A percentile compares a stretch with the other conserved stretches of the same genome.
Evolutionary conservation across 768 basidiomycete species (phyloP).

Genomic region (Boletus tylopilopsis): DNA sequence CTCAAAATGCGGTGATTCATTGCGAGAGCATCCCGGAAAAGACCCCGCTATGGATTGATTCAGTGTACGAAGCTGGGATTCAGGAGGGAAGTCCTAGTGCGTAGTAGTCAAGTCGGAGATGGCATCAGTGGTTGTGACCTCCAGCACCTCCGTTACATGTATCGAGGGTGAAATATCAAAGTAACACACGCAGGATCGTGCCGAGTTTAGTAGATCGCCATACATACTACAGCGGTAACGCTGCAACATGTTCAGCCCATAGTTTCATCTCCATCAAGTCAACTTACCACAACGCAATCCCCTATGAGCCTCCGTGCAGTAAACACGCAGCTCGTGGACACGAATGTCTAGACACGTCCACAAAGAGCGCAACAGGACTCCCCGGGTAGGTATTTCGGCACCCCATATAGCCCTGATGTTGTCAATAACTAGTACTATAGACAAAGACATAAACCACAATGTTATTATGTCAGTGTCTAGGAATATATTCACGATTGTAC

Average conservation of each 20-base stretch:
- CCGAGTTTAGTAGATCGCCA: background rate
- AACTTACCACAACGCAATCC: conserved; percentile 22
- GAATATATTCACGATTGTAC: background rate
- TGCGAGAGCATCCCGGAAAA: background rate
- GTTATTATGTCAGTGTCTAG: background rate
- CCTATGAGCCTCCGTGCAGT: conserved; percentile 20
- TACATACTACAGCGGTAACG: background rate
- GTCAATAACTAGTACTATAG: background rate
- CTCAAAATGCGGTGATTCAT: background rate
- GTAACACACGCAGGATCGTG: background rate
- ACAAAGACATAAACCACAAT: background rate
- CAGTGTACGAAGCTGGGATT: background rate
- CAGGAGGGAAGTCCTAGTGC: no score
- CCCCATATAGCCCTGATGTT: background rate
- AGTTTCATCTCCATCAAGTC: background rate
- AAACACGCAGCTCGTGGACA: conserved; percentile 22
- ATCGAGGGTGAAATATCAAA: background rate
- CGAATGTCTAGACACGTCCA: conserved; percentile 12
- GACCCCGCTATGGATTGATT: background rate
- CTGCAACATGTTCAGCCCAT: background rate
- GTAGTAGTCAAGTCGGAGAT: background rate
- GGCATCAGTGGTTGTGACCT: background rate
- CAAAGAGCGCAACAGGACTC: background rate
- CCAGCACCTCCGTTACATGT: background rate
- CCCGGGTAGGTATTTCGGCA: background rate